A percentile compares a stretch with the other conserved stretches of the same genome.
These are phyloP conservation scores for Phaeophleospora eucalypticola DNA, from an alignment of 2,329 filamentous ascomycete genomes.

Conservation along the genomic window DNA sequence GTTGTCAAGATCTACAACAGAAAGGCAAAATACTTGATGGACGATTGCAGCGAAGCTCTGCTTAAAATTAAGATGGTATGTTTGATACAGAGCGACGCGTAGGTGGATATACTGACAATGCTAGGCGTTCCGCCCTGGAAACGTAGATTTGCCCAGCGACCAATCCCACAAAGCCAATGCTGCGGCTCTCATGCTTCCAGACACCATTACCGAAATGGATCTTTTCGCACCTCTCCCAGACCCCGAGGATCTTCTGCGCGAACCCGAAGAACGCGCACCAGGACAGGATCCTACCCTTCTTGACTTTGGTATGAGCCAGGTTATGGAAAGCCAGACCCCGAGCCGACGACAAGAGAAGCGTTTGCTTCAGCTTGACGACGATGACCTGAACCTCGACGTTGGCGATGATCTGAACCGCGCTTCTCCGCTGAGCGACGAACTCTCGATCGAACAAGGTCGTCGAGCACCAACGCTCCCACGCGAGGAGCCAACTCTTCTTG, in stretches of 20 bases:
- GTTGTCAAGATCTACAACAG: conserved; percentile 97
- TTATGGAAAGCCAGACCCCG: conserved; percentile 49
- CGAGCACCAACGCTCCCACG: conserved; percentile 62
- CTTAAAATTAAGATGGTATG: conserved; percentile 98
- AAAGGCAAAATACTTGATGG: conserved; percentile 91
- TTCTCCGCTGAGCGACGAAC: conserved; percentile 25
- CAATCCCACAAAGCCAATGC: conserved; percentile 72
- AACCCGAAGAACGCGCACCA: conserved; percentile 26
- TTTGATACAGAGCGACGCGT: not conserved
- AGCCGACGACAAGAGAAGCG: conserved; percentile 20
- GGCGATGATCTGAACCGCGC: conserved; percentile 35
- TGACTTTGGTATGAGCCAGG: conserved; percentile 68
- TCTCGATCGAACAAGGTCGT: conserved; percentile 83
- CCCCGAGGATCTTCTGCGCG: conserved; percentile 70
- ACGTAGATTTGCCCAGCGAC: conserved; percentile 88
- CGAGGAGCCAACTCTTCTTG: conserved; percentile 55
- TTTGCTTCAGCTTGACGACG: conserved; percentile 49
- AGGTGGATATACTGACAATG: conserved; percentile 1
- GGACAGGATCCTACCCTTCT: conserved; percentile 42
- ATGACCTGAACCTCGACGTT: conserved; percentile 58
- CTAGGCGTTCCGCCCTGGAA: conserved; percentile 90
- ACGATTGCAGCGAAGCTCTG: conserved; percentile 95
- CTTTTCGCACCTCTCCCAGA: conserved; percentile 75
- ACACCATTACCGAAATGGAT: conserved; percentile 90
- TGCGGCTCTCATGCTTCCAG: conserved; percentile 81